phyloP scores from a whole-genome alignment of 1,284 basidiomycete species.

The Apiotrichum porosum region DNA sequence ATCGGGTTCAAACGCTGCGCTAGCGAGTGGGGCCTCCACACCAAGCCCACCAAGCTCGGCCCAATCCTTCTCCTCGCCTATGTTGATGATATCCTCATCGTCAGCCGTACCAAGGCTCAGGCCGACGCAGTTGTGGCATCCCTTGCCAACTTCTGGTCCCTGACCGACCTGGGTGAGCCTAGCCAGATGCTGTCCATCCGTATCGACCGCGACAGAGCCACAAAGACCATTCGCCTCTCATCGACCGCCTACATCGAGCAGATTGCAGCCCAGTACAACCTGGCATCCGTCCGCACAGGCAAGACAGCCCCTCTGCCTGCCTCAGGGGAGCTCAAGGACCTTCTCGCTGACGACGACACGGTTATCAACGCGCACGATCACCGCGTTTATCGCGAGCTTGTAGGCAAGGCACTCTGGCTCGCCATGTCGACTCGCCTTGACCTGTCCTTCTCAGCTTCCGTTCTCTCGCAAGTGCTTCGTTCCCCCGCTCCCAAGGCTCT shows the following conservation, averaged over 20 bases:
- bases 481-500: constrained; percentile 40
- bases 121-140: constrained; percentile 20
- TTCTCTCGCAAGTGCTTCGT: constrained; percentile 20
- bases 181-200: constrained; percentile 26
- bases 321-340: not conserved
- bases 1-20: constrained; percentile 39
- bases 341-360: not conserved
- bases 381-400: constrained; percentile 18
- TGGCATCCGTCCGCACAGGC: not conserved
- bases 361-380: not conserved
- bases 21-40: constrained; percentile 49
- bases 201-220: constrained; percentile 36
- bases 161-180: constrained; percentile 29
- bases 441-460: constrained; percentile 27
- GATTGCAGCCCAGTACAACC: constrained; percentile 39
- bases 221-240: constrained; percentile 39
- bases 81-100: constrained; percentile 20
- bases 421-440: constrained; percentile 27
- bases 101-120: not conserved
- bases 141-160: constrained; percentile 16
- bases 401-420: constrained; percentile 32
- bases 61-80: no score
- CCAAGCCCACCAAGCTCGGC: no score
- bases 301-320: constrained; percentile 11
- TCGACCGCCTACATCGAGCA: constrained; percentile 49